phyloP scores from a whole-genome alignment of 2,329 filamentous ascomycete species.

The Leptoxyphium fumago region DNA sequence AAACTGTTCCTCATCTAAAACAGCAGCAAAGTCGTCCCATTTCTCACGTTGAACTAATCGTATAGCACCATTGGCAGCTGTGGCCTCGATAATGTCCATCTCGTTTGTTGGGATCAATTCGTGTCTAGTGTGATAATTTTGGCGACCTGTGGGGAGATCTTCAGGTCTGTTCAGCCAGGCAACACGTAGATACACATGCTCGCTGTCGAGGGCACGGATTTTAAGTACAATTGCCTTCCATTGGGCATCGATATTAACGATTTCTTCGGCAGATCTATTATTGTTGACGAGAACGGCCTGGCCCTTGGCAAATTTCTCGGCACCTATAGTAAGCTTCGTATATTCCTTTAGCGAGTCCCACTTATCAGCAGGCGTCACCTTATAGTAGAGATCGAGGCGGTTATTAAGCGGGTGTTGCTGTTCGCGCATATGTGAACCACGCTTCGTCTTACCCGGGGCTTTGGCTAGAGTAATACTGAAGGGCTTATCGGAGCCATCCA shows the following conservation, averaged over 20 bases:
- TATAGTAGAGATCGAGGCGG: slow-evolving; percentile 17
- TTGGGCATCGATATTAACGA: slow-evolving; percentile 24
- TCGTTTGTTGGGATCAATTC: slow-evolving; percentile 61
- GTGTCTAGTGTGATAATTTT: slow-evolving; percentile 51
- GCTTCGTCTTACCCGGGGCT: slow-evolving; percentile 12
- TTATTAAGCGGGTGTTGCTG: slow-evolving; percentile 13
- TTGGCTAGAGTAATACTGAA: slow-evolving; percentile 11
- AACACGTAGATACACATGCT: slow-evolving; percentile 63
- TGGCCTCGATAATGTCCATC: slow-evolving; percentile 63
- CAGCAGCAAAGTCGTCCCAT: slow-evolving; percentile 28
- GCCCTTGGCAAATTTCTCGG: slow-evolving; percentile 26
- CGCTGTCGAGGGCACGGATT: slow-evolving; percentile 54
- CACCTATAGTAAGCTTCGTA: slow-evolving; percentile 29
- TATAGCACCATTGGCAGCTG: slow-evolving; percentile 49
- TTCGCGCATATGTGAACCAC: slow-evolving; percentile 4
- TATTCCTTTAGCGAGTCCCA: slow-evolving; percentile 21
- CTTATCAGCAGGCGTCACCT: slow-evolving; percentile 23
- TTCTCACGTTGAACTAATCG: slow-evolving; percentile 56
- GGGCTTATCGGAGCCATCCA: slow-evolving; percentile 10
- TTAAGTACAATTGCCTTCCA: slow-evolving; percentile 70
- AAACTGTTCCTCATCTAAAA: slow-evolving; percentile 19
- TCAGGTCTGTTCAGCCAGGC: slow-evolving; percentile 68
- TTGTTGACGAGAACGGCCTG: slow-evolving; percentile 31
- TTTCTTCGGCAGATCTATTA: slow-evolving; percentile 16
- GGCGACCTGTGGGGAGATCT: slow-evolving; percentile 47